Conservation (phyloP, 345 rosid species). For the Nasturtium officinale region DNA sequence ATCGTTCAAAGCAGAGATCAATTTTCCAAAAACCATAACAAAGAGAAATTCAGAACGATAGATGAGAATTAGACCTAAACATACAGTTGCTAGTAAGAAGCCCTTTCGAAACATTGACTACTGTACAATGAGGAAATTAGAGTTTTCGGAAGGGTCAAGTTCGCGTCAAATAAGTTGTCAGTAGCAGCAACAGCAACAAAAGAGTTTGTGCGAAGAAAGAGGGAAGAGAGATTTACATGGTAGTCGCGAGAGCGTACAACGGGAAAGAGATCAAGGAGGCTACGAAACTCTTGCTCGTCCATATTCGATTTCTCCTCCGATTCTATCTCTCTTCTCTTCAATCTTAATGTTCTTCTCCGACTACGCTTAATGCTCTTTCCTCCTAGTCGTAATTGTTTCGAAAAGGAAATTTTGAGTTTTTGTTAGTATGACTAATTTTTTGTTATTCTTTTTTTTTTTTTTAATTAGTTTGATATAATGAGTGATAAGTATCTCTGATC, state of each 20-base stretch:
- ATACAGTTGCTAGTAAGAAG: slow-evolving; percentile 7
- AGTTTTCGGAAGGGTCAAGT: slow-evolving; percentile 5
- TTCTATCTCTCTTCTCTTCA: slow-evolving; percentile 6
- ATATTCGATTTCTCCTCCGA: slow-evolving; percentile 39
- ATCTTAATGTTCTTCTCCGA: no score
- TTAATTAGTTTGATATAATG: neutral
- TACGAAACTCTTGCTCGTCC: slow-evolving; percentile 85
- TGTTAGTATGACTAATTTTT: neutral
- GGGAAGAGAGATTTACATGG: slow-evolving; percentile 46
- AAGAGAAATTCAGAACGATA: neutral
- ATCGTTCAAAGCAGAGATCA: slow-evolving; percentile 2
- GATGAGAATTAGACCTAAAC: slow-evolving; percentile 13
- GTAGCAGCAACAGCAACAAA: neutral
- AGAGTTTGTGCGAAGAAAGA: neutral
- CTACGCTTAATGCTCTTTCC: slow-evolving; percentile 4
- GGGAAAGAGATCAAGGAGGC: slow-evolving; percentile 77
- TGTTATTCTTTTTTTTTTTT: neutral
- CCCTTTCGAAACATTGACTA: neutral
- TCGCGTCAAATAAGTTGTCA: neutral
- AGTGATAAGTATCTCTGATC: neutral
- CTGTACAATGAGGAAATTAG: neutral
- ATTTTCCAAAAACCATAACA: neutral
- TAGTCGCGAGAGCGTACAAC: slow-evolving; percentile 76
- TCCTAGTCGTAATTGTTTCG: neutral
- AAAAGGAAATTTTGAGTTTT: neutral